Percentiles rank a stretch among this genome's conserved stretches.
Evolutionary conservation across 129 eudicot genomes (phyloP).

Genomic region (Kitagawia praeruptora): DNA sequence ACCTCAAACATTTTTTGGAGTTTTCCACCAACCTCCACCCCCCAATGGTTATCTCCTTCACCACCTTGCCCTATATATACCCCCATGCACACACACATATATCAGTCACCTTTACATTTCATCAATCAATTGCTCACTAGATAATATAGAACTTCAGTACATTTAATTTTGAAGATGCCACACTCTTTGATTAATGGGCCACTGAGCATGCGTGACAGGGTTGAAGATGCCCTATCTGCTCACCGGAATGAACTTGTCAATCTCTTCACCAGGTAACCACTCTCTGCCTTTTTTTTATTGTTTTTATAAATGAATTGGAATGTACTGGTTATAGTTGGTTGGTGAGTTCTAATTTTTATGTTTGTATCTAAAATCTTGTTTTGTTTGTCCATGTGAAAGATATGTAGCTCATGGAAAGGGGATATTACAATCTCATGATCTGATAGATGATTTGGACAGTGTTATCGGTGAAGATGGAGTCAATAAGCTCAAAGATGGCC

Average conservation of each 20-base stretch:
- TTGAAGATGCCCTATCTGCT: slow-evolving; percentile 14
- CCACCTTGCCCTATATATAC: not conserved
- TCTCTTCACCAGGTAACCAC: slow-evolving; percentile 9
- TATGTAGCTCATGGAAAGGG: slow-evolving; percentile 13
- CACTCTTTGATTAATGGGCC: slow-evolving; percentile 12
- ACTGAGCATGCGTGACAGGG: slow-evolving; percentile 15
- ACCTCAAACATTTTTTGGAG: not conserved
- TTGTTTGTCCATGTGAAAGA: not conserved
- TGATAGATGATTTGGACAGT: slow-evolving; percentile 12
- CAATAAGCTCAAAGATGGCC: slow-evolving; percentile 5
- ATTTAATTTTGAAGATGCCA: slow-evolving; percentile 1
- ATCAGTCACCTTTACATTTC: not conserved
- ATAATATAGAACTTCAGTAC: not conserved
- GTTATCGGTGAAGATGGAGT: slow-evolving; percentile 13
- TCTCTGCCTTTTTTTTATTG: not conserved
- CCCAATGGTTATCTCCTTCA: not conserved
- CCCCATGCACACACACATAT: not conserved
- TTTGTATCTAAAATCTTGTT: not conserved
- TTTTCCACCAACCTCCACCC: not conserved
- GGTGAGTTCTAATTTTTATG: not conserved
- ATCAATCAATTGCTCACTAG: not conserved
- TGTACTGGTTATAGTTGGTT: not conserved
- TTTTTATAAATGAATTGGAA: not conserved
- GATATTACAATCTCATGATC: slow-evolving; percentile 8
- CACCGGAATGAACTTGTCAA: slow-evolving; percentile 14